Percentiles rank a stretch among this genome's conserved stretches.
phyloP scores from a whole-genome alignment of 139 green algal genomes.

The Astrephomene gubernaculifera region DNA sequence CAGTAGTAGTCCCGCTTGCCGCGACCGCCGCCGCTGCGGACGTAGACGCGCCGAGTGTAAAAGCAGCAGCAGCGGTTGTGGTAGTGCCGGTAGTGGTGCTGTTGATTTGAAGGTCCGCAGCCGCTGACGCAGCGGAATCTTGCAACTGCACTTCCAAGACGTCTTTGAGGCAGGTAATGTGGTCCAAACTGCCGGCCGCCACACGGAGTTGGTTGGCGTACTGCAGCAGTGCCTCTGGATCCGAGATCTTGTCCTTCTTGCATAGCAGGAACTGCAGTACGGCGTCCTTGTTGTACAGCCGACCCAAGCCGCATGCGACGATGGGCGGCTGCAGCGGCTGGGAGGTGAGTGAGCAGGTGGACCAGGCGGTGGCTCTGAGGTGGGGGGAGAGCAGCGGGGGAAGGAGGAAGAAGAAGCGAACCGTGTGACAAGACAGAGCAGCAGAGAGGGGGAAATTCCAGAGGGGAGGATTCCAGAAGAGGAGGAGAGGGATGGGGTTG shows the following conservation, averaged over 20 bases:
- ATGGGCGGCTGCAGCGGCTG: slow-evolving; percentile 24
- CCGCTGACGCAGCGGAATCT: too few species aligned
- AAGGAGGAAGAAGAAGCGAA: too few species aligned
- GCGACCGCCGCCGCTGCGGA: neutral
- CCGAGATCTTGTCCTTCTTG: neutral
- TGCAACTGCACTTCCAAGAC: slow-evolving; percentile 19
- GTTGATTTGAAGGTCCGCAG: neutral
- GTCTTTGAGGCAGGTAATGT: slow-evolving; percentile 20
- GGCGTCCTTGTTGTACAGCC: slow-evolving; percentile 39
- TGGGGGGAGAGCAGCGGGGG: too few species aligned
- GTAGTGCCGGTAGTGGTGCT: neutral
- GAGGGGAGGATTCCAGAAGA: too few species aligned
- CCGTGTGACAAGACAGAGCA: too few species aligned
- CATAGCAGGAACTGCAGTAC: slow-evolving; percentile 13
- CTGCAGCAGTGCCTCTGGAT: neutral
- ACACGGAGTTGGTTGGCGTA: slow-evolving; percentile 38
- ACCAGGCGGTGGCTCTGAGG: slow-evolving; percentile 21
- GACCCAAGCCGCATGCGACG: slow-evolving; percentile 19
- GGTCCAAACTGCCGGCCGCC: slow-evolving; percentile 12
- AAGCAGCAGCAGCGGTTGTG: neutral
- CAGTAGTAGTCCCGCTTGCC: neutral
- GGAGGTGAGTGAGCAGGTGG: slow-evolving; percentile 29
- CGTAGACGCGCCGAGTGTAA: too few species aligned
- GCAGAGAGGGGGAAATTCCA: too few species aligned
- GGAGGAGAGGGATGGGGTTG: too few species aligned